These are phyloP conservation scores for Flaveria floridana DNA, from an alignment of 140 eudicot genomes.

Conservation along the genomic window DNA sequence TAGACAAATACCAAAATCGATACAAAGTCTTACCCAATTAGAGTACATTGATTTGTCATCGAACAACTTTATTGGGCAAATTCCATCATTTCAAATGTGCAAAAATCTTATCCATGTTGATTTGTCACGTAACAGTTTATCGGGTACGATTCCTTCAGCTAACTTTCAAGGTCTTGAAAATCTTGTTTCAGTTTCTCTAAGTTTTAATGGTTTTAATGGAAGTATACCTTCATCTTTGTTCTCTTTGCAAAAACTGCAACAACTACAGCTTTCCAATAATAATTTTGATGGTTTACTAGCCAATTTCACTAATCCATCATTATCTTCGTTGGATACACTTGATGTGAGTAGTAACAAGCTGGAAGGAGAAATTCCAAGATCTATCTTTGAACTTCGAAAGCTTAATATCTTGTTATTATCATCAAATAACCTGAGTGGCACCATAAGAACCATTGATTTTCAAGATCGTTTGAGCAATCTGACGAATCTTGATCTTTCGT, in stretches of 20 bases:
- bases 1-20: slow-evolving; percentile 44
- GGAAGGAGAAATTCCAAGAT: slow-evolving; percentile 44
- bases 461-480: slow-evolving; percentile 37
- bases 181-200: slow-evolving; percentile 38
- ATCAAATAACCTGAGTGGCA: slow-evolving; percentile 46
- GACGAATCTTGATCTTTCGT: slow-evolving; percentile 54
- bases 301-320: slow-evolving; percentile 26
- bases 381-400: slow-evolving; percentile 38
- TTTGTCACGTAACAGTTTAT: slow-evolving; percentile 43
- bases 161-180: slow-evolving; percentile 43
- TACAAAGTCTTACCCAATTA: slow-evolving; percentile 41
- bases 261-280: slow-evolving; percentile 45
- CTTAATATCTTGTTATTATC: slow-evolving; percentile 47
- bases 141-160: slow-evolving; percentile 39
- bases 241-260: slow-evolving; percentile 35
- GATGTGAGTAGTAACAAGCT: slow-evolving; percentile 51
- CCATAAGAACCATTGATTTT: slow-evolving; percentile 20
- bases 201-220: slow-evolving; percentile 44
- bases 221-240: slow-evolving; percentile 57
- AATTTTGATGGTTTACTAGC: slow-evolving; percentile 41
- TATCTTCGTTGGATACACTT: slow-evolving; percentile 39
- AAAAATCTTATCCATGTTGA: slow-evolving; percentile 44
- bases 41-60: slow-evolving; percentile 43
- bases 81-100: slow-evolving; percentile 44
- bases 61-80: slow-evolving; percentile 46